Evolutionary conservation across 2,329 filamentous ascomycete species (phyloP).

Genomic region (Fusarium hostae): DNA sequence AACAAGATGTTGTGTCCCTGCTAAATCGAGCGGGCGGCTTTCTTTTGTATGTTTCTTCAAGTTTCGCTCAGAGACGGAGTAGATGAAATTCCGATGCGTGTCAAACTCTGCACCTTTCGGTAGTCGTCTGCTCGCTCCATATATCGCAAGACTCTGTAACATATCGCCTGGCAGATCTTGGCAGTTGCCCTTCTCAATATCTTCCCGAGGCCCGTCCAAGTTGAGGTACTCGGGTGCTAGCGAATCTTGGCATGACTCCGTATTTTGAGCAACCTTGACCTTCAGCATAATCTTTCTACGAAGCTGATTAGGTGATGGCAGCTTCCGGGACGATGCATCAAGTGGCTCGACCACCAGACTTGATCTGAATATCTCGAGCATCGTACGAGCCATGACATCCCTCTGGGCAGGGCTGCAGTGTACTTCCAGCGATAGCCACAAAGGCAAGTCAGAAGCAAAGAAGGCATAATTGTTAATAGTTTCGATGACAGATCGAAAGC

Average conservation of each 20-base stretch:
- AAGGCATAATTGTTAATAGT: conserved; percentile 10
- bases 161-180: not conserved
- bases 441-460: conserved; percentile 6
- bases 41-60: not conserved
- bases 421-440: conserved; percentile 22
- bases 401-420: conserved; percentile 8
- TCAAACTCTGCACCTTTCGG: not conserved
- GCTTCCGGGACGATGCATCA: rapidly evolving
- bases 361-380: conserved; percentile 4
- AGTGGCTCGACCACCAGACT: not conserved
- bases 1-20: not conserved
- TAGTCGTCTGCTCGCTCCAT: conserved; percentile 16
- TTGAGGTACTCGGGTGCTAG: not conserved
- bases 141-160: conserved; percentile 14
- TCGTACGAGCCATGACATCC: conserved; percentile 9
- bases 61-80: conserved; percentile 13
- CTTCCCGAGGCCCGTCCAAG: rapidly evolving
- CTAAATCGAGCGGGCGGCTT: not conserved
- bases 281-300: conserved; percentile 18
- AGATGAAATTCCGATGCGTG: conserved; percentile 7
- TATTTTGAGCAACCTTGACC: not conserved
- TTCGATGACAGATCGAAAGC: conserved; percentile 1
- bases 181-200: rapidly evolving
- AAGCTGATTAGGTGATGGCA: conserved; percentile 6
- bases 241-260: not conserved